Base-by-base conservation (phyloP, 345 rosid genomes). In the Hypericum perforatum region DNA sequence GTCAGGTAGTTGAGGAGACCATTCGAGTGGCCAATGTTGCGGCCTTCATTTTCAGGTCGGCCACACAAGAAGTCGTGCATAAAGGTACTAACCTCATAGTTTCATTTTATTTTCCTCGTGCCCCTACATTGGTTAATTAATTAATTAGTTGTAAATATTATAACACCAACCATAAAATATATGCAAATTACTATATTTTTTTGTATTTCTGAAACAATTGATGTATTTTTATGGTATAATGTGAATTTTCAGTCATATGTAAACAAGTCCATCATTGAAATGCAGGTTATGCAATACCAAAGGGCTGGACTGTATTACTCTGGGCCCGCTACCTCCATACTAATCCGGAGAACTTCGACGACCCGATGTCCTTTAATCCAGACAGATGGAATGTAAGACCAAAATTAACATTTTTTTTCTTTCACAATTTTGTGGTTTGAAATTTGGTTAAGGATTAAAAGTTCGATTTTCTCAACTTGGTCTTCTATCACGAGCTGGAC, bases 291-390 rank as follows among this genome's bases (percentile, higher is more conserved):
- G 64, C 40, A 39, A 72, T 75, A 41, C 83, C 84, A 7, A 68
- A 78, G 55, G 53, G 41, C 8, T 75, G 80, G 78, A 72, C 52
- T 32, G 74, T 75, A 11, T 41, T 73, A 13, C 1, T 60, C 5
- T 78, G 73, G 80, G 5, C 59, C 39, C 60, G 76, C 39, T 72
- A 75, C 44, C 60, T 62, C 8, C 84, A 70, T 15, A 68, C 46
- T 9, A 32, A 71, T 63, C 49, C 63, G 8, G 56, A 66, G 39
- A 64, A 60, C 63, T 74, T 65, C 7, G 62, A 77, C 1, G 63
- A 77, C 59, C 75, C 78, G 0, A 15, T 65, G 60, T 57, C 74
- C 56, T 75, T 73, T n/a, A 70, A 78, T 43, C 84, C 76, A 1
- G 69, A 75, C 3, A 70, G 69, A 65, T 78, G 79, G 78, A 57